These are phyloP conservation scores for Geotrichum macrosporum DNA, from an alignment of 1,139 yeast species.

Conservation along the genomic window DNA sequence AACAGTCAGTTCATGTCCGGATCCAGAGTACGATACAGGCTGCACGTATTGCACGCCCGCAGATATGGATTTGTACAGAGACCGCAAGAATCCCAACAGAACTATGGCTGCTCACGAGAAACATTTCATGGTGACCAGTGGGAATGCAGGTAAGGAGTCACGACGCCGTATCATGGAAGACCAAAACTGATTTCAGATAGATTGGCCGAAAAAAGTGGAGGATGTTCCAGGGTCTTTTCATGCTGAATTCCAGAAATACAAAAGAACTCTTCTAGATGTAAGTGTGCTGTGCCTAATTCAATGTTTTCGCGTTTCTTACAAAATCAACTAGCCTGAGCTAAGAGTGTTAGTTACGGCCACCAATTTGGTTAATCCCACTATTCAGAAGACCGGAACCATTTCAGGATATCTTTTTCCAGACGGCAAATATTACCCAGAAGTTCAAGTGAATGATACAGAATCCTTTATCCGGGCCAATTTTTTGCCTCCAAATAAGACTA, in stretches of 20 bases:
- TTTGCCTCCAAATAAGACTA: constrained; percentile 8
- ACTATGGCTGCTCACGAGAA: constrained; percentile 52
- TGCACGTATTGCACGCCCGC: constrained; percentile 55
- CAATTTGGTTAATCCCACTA: constrained; percentile 24
- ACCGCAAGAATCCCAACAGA: constrained; percentile 24
- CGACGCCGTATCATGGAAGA: not conserved
- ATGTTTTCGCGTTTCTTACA: constrained; percentile 19
- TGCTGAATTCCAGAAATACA: constrained; percentile 31
- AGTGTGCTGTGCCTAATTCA: constrained; percentile 9
- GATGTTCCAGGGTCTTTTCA: constrained; percentile 45
- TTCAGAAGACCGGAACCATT: constrained; percentile 19
- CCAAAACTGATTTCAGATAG: constrained; percentile 15
- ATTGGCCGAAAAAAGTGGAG: constrained; percentile 60
- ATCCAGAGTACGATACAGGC: constrained; percentile 54
- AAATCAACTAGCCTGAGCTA: constrained; percentile 40
- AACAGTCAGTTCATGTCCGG: constrained; percentile 43
- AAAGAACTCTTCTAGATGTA: constrained; percentile 32
- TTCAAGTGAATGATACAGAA: constrained; percentile 34
- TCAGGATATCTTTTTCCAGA: constrained; percentile 54
- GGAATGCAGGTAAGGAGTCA: constrained; percentile 31
- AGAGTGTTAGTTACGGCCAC: constrained; percentile 54
- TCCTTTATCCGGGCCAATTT: constrained; percentile 46
- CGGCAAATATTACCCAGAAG: constrained; percentile 41
- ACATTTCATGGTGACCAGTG: constrained; percentile 52
- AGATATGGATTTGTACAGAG: constrained; percentile 20